Base-by-base conservation (phyloP, 2,329 filamentous ascomycete species). In the Chaetomiaceae sp. region DNA sequence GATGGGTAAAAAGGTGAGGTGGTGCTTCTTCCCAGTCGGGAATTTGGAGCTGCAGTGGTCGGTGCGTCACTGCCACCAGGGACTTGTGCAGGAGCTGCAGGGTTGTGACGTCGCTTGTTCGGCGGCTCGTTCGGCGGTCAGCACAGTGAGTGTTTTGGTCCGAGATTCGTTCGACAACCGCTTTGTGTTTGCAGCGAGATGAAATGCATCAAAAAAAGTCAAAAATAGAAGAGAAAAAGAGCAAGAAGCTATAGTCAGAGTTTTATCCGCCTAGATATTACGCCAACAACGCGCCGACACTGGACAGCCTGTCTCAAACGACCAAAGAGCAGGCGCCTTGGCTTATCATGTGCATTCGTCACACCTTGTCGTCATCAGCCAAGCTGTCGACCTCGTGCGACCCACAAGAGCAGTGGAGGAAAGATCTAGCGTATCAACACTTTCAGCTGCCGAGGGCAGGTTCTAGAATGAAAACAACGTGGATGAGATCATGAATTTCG, bases 331-430 rank as follows among this genome's bases (percentile, higher is more conserved):
- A n/a, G n/a, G n/a, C 40, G 40, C 48, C 42, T 46, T 21, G 21
- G 38, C 39, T 39, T 41, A 31, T 45, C 45, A 45, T 10, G 51
- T 46, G 37, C 42, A 33, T 10, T 34, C 30, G 46, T 50, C 51
- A 55, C 49, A 39, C 19, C 30, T 50, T 59, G 57, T 59, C 57
- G 57, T 59, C 57, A 59, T 59, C 49, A 47, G 43, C 49, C 19
- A 20, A 27, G 16, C 14, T 17, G 9, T 20, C 41, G 21, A n/a
- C n/a, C 43, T 27, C 14, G n/a, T 30, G 25, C 17, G 35, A 40
- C n/a, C 16, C 47, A 40, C 31, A n/a, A 23, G 17, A 25, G 25
- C 6, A 27, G 6, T 27, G n/a, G n/a, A n/a, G n/a, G n/a, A n/a
- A n/a, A n/a, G n/a, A n/a, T n/a, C n/a, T n/a, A n/a, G n/a, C n/a